A percentile compares a stretch with the other conserved stretches of the same genome.
Evolutionary conservation across 257 asterid genomes (phyloP).

Genomic region (Thymus mandschuricus): DNA sequence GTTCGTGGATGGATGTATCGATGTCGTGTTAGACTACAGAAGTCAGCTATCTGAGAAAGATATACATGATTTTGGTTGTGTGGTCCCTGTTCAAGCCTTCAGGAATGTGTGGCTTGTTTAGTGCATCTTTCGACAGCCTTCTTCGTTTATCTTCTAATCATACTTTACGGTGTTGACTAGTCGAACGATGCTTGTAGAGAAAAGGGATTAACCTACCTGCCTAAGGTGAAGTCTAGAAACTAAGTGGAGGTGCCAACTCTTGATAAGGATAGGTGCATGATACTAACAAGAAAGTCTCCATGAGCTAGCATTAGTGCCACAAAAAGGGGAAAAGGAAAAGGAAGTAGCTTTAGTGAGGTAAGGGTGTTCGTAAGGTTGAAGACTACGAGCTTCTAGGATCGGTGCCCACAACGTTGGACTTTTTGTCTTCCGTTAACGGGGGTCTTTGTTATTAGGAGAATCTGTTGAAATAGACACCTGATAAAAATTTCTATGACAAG

Average conservation of each 20-base stretch:
- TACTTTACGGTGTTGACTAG: constrained; percentile 17
- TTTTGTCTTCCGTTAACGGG: constrained; percentile 11
- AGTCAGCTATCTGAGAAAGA: constrained; percentile 19
- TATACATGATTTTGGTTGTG: constrained; percentile 12
- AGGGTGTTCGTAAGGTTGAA: constrained; percentile 20
- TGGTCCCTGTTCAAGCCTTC: constrained; percentile 27
- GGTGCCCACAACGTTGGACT: constrained; percentile 18
- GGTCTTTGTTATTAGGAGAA: constrained; percentile 15
- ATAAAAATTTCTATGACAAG: not conserved
- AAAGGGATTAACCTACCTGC: constrained; percentile 21
- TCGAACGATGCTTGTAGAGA: constrained; percentile 11
- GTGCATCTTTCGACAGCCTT: not conserved
- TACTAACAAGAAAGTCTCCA: constrained; percentile 16
- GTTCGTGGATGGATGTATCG: constrained; percentile 19
- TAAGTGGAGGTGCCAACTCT: constrained; percentile 28
- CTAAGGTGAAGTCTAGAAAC: constrained; percentile 24
- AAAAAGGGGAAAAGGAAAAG: not conserved
- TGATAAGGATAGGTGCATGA: constrained; percentile 34
- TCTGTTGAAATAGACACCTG: not conserved
- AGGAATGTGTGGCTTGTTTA: constrained; percentile 25
- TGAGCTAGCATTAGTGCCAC: constrained; percentile 15
- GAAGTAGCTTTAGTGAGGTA: constrained; percentile 18
- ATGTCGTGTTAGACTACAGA: constrained; percentile 21
- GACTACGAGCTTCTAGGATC: constrained; percentile 16
- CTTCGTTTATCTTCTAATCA: constrained; percentile 19